A percentile compares a stretch with the other conserved stretches of the same genome.
Conservation (phyloP, 441 rosid genomes). For the Brassica balearica region DNA sequence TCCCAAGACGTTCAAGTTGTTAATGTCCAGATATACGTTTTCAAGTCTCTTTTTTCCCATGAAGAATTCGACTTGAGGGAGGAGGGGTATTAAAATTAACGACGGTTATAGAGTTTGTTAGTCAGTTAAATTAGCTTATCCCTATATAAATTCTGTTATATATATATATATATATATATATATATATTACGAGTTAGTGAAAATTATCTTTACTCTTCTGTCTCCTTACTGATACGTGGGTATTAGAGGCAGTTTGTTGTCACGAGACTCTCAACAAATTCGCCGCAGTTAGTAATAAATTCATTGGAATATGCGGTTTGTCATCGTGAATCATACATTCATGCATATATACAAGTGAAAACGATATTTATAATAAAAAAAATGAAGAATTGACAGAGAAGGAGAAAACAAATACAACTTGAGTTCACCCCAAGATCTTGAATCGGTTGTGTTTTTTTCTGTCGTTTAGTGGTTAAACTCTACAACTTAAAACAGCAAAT, state of each 20-base stretch:
- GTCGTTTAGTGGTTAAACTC: neutral
- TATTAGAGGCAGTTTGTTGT: neutral
- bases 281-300: constrained; percentile 1
- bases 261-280: neutral
- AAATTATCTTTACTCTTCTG: too few species aligned
- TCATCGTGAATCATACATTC: neutral
- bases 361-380: neutral
- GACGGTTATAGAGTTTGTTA: too few species aligned
- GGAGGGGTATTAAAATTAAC: too few species aligned
- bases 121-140: too few species aligned
- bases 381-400: neutral
- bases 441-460: neutral
- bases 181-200: too few species aligned
- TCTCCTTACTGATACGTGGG: neutral
- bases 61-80: too few species aligned
- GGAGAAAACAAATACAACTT: constrained; percentile 12
- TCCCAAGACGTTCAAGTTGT: too few species aligned
- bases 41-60: too few species aligned
- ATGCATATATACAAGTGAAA: neutral
- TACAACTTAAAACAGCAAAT: neutral
- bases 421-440: constrained; percentile 23
- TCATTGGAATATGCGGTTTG: neutral
- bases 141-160: too few species aligned
- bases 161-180: too few species aligned
- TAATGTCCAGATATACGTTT: too few species aligned